These are phyloP conservation scores for Colletotrichum nymphaeae DNA, from an alignment of 2,329 filamentous ascomycete genomes.

Conservation along the genomic window DNA sequence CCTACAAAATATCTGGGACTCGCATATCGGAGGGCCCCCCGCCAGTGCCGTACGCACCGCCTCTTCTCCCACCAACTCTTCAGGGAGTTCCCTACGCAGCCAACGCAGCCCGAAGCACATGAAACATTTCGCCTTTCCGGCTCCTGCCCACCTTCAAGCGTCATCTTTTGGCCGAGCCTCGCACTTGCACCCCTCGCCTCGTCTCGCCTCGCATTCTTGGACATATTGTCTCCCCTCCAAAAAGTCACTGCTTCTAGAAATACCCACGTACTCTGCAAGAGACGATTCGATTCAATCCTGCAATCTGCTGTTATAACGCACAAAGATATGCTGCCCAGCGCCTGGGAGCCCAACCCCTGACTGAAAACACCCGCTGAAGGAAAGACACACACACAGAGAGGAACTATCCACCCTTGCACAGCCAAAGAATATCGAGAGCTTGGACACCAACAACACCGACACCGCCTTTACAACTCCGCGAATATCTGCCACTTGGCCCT, in stretches of 20 bases:
- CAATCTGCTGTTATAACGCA: neutral
- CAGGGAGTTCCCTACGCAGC: slow-evolving; percentile 1
- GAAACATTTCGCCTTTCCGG: slow-evolving; percentile 20
- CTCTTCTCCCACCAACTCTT: slow-evolving; percentile 13
- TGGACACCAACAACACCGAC: slow-evolving; percentile 20
- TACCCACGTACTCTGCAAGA: neutral
- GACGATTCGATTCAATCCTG: neutral
- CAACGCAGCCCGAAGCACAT: slow-evolving; percentile 21
- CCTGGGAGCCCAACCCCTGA: slow-evolving; percentile 27
- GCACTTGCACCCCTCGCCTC: slow-evolving; percentile 1
- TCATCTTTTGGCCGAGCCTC: slow-evolving; percentile 7
- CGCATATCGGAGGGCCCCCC: neutral
- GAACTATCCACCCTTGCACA: neutral
- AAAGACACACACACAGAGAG: neutral
- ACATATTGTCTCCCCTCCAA: neutral
- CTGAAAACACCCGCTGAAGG: neutral
- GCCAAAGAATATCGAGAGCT: neutral
- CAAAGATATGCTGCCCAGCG: slow-evolving; percentile 13
- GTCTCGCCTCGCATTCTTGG: neutral
- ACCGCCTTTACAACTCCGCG: slow-evolving; percentile 22
- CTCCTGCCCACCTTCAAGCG: slow-evolving; percentile 7
- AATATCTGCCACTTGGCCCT: slow-evolving; percentile 17
- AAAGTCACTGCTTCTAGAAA: neutral
- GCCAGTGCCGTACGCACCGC: slow-evolving; percentile 4
- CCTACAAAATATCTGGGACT: neutral